Conservation (phyloP, 495 filamentous ascomycete genomes). For the Penicillium cosmopolitanum region DNA sequence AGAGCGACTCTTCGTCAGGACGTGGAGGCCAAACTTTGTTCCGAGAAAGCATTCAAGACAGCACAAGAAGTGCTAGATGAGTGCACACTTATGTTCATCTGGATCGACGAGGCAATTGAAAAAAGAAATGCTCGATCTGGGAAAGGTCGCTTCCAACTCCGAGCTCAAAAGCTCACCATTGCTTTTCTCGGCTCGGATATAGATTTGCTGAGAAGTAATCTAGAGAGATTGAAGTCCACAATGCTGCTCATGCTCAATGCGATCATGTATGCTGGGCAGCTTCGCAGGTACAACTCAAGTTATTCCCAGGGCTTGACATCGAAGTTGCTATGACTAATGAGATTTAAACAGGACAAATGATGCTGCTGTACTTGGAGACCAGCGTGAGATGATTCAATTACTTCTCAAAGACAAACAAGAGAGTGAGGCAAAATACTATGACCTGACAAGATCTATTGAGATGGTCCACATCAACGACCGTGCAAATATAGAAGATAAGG, state of each 20-base stretch:
- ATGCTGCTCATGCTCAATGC: constrained; percentile 37
- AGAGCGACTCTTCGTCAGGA: constrained; percentile 23
- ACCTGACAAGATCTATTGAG: no score
- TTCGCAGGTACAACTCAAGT: constrained; percentile 13
- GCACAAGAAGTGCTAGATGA: constrained; percentile 28
- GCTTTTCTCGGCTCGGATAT: constrained; percentile 24
- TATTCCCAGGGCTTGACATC: no score
- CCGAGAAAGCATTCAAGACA: constrained; percentile 22
- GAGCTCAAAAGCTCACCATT: neutral
- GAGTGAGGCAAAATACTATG: no score
- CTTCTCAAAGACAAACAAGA: no score
- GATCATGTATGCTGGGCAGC: constrained; percentile 31
- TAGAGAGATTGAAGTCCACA: constrained; percentile 38
- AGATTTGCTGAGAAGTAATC: constrained; percentile 28
- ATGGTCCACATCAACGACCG: no score
- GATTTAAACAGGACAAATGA: no score
- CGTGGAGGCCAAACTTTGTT: constrained; percentile 19
- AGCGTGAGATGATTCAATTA: no score
- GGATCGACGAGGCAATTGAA: constrained; percentile 16
- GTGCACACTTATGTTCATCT: constrained; percentile 29
- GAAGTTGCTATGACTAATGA: no score
- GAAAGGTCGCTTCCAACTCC: neutral
- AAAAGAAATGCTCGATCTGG: neutral
- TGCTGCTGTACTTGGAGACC: no score
- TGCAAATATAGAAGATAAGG: no score